Conservation (phyloP, 768 basidiomycete genomes). For the Kwoniella shandongensis region DNA sequence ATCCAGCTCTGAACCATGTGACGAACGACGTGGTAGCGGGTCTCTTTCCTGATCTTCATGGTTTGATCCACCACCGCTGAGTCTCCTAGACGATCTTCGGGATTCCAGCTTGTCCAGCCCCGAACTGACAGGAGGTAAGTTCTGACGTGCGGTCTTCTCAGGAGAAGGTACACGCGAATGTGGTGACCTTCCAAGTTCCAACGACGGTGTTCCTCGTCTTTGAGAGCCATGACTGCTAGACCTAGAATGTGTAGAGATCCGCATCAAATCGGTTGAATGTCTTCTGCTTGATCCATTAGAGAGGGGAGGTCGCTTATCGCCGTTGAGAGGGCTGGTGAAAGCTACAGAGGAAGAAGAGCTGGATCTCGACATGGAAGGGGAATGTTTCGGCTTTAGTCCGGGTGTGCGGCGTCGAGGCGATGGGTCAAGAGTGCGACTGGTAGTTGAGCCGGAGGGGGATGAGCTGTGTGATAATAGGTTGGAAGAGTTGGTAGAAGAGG, state of each 20-base stretch:
- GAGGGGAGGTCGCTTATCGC: constrained; percentile 1
- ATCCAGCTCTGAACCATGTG: constrained; percentile 20
- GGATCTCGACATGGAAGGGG: constrained; percentile 24
- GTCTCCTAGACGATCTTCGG: constrained; percentile 4
- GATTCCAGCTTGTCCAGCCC: constrained; percentile 1
- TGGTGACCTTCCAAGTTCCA: not conserved
- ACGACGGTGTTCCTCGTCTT: not conserved
- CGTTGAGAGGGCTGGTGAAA: constrained; percentile 8
- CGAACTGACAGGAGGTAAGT: constrained; percentile 5
- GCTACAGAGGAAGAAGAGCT: constrained; percentile 21
- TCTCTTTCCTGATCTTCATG: not conserved
- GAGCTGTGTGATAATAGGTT: constrained; percentile 1
- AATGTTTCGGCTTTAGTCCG: constrained; percentile 16
- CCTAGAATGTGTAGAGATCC: no score
- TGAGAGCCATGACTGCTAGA: not conserved
- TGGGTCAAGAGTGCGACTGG: constrained; percentile 5
- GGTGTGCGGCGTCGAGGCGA: constrained; percentile 4
- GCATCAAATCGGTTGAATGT: not conserved
- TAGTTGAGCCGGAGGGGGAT: constrained; percentile 18
- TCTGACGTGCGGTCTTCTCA: constrained; percentile 9
- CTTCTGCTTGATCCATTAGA: constrained; percentile 1
- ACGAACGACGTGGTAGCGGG: constrained; percentile 5
- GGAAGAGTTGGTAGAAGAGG: constrained; percentile 12
- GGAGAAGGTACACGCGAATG: constrained; percentile 7
- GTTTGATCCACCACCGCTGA: constrained; percentile 5